Percentiles rank a stretch among this genome's conserved stretches.
Conservation (phyloP, 495 filamentous ascomycete genomes). For the Rhypophila decipiens region DNA sequence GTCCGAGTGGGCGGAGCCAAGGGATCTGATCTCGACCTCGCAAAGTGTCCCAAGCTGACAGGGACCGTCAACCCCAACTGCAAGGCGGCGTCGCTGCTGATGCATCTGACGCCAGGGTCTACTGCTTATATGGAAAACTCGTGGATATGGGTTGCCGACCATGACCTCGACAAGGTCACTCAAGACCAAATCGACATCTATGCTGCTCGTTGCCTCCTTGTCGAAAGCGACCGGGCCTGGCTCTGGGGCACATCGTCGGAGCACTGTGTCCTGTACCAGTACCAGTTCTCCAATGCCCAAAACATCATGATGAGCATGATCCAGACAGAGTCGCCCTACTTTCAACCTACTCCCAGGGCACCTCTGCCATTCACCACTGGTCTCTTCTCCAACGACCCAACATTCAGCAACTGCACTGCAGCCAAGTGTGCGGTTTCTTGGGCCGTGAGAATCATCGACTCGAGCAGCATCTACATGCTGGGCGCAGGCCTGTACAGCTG, state of each 20-base stretch:
- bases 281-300: conserved; percentile 64
- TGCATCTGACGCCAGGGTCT: conserved; percentile 66
- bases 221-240: conserved; percentile 54
- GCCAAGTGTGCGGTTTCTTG: not conserved
- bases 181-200: conserved; percentile 73
- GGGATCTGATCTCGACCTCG: conserved; percentile 59
- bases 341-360: conserved; percentile 43
- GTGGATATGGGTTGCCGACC: conserved; percentile 88
- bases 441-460: not conserved
- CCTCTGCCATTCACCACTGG: not conserved
- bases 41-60: conserved; percentile 45
- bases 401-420: not conserved
- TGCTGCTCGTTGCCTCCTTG: conserved; percentile 71
- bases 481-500: conserved; percentile 1
- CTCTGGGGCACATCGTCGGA: conserved; percentile 35
- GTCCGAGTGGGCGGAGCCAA: conserved; percentile 21
- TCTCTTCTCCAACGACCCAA: not conserved
- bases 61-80: conserved; percentile 27
- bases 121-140: conserved; percentile 76
- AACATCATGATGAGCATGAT: conserved; percentile 75
- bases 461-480: not conserved
- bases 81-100: conserved; percentile 53
- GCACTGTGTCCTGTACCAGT: conserved; percentile 76
- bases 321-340: conserved; percentile 86
- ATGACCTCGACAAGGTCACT: conserved; percentile 58